A percentile compares a stretch with the other conserved stretches of the same genome.
phyloP scores from a whole-genome alignment of 345 rosid species.

The Syzygium aqueum region DNA sequence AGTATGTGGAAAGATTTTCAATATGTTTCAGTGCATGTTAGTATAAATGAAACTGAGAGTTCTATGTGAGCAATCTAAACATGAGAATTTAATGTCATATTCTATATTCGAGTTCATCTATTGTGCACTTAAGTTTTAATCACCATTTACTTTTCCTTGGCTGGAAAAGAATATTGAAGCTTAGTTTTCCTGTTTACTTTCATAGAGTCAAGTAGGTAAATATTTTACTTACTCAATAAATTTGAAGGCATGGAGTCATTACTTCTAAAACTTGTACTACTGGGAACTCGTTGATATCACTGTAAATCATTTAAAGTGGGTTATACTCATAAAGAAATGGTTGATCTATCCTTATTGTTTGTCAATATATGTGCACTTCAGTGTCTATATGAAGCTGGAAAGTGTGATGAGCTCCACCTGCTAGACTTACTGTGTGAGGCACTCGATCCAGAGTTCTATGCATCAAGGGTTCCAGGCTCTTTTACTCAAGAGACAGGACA shows the following conservation, averaged over 20 bases:
- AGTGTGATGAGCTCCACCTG: slow-evolving; percentile 42
- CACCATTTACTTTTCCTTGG: neutral
- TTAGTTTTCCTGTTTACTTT: neutral
- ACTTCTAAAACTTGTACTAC: neutral
- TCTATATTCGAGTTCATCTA: neutral
- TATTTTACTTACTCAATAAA: neutral
- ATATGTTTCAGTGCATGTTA: neutral
- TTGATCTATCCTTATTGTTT: neutral
- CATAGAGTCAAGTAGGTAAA: neutral
- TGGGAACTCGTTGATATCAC: neutral
- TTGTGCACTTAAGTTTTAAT: neutral
- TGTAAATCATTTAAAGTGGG: neutral
- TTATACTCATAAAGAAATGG: neutral
- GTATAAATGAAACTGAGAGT: neutral
- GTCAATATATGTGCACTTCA: slow-evolving; percentile 16
- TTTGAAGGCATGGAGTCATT: neutral
- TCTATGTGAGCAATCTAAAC: neutral
- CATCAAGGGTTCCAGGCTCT: slow-evolving; percentile 15
- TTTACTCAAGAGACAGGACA: slow-evolving; percentile 4
- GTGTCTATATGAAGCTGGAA: slow-evolving; percentile 76
- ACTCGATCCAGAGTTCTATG: slow-evolving; percentile 57
- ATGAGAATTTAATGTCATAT: neutral
- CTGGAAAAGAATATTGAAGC: neutral
- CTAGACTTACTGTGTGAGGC: slow-evolving; percentile 83
- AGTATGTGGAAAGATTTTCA: neutral